Base-by-base conservation (phyloP, 2,329 filamentous ascomycete genomes). In the Ophiostoma novo-ulmi region DNA sequence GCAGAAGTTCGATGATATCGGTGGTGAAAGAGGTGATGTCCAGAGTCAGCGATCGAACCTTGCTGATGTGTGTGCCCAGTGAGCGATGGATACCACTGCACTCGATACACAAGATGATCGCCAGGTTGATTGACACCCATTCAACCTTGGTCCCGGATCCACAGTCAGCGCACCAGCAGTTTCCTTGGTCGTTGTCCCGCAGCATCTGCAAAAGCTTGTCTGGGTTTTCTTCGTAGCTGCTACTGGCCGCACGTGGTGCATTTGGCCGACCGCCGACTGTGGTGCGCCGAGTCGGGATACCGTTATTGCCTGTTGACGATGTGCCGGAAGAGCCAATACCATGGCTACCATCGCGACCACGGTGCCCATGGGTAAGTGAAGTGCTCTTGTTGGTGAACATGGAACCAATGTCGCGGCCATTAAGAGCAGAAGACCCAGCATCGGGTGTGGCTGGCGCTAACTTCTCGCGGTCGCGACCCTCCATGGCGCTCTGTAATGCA, bases 91-190 rank as follows among this genome's bases (percentile, higher is more conserved):
- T 97, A 73, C 95, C 95, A 78, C 94, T 97, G 81, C 95, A 99
- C 80, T 99, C 94, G 78, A 97, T 97, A 81, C 95, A 99, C 26
- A 99, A 86, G 70, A 99, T 90, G 72, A 99, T 97, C 65, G 92
- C 95, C 5, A 99, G 85, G 76, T 99, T 99, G 80, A 99, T 97
- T 0, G 95, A 98, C 38, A 98, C 95, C 95, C 95, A 99, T 80
- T 99, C 95, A 31, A 97, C 94, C 81, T 97, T 98, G 77, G 89
- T 87, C 44, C 91, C 90, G 8, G 93, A 96, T 13, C 92, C 92
- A 77, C 95, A 99, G 79, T 99, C 95, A 20, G 95, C 95, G 78
- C 95, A 99, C 86, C 91, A 91, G 75, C 88, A 90, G 80, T 99
- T 99, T 58, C 93, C 94, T 76, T 97, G 91, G 77, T 99, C 95